A percentile compares a stretch with the other conserved stretches of the same genome.
phyloP scores from a whole-genome alignment of 2,329 filamentous ascomycete genomes.

The Aspergillus eucalypticola region DNA sequence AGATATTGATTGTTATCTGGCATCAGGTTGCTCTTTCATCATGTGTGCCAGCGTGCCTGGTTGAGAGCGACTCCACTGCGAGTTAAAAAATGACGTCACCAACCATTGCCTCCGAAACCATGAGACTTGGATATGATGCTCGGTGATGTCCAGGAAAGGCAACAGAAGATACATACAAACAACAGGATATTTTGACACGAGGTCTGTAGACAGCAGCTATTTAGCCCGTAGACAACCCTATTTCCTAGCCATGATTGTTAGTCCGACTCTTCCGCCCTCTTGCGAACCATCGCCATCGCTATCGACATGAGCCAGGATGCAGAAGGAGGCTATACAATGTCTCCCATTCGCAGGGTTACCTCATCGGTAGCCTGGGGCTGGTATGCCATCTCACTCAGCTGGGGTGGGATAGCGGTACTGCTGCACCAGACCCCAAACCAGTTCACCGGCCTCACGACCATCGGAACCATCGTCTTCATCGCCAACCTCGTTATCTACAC shows the following conservation, averaged over 20 bases:
- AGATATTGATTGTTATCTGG: too few species aligned
- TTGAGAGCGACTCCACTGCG: too few species aligned
- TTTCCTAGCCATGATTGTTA: neutral
- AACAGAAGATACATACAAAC: too few species aligned
- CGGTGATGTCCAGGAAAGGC: too few species aligned
- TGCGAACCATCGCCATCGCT: neutral
- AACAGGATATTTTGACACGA: too few species aligned
- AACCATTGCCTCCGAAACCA: too few species aligned
- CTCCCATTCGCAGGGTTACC: neutral
- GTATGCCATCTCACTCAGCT: slow-evolving; percentile 72
- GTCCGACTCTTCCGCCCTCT: neutral
- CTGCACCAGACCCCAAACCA: slow-evolving; percentile 61
- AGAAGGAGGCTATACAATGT: neutral
- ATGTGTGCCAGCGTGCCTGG: too few species aligned
- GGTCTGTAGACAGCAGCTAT: too few species aligned
- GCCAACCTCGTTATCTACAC: slow-evolving; percentile 65
- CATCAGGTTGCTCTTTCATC: too few species aligned
- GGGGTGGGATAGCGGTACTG: slow-evolving; percentile 64
- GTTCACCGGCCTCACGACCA: slow-evolving; percentile 62
- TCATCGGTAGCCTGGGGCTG: slow-evolving; percentile 62
- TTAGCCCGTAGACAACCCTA: too few species aligned
- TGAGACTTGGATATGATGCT: too few species aligned
- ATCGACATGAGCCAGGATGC: neutral
- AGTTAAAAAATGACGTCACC: too few species aligned
- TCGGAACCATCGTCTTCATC: slow-evolving; percentile 67